Percentiles rank a stretch among this genome's conserved stretches.
phyloP scores from a whole-genome alignment of 1,284 basidiomycete species.

The Earliella scabrosa region DNA sequence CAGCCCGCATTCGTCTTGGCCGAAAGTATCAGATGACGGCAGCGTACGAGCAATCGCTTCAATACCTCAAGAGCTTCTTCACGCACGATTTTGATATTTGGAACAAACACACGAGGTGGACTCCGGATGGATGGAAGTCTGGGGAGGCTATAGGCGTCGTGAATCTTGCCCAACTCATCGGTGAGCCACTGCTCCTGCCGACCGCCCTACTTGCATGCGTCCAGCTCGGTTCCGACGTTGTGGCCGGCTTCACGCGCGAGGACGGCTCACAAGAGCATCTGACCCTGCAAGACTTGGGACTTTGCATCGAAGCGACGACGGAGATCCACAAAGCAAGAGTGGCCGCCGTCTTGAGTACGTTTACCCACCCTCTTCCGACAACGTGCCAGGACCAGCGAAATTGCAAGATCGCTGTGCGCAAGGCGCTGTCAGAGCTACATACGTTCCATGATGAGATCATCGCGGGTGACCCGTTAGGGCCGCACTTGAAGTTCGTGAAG shows the following conservation, averaged over 20 bases:
- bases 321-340: not conserved
- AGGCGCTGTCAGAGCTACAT: not conserved
- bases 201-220: not conserved
- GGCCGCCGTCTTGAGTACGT: not conserved
- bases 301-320: not conserved
- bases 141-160: constrained; percentile 1
- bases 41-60: too few relatives aligned
- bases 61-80: too few relatives aligned
- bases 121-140: not conserved
- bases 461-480: not conserved
- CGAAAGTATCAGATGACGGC: too few relatives aligned
- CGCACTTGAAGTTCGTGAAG: not conserved
- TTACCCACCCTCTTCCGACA: not conserved
- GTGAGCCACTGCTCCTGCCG: not conserved
- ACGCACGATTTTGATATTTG: too few relatives aligned
- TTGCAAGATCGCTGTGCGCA: not conserved
- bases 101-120: too few relatives aligned
- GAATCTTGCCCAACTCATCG: constrained; percentile 3
- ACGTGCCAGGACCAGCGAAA: not conserved
- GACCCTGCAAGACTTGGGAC: not conserved
- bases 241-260: not conserved
- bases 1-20: too few relatives aligned
- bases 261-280: constrained; percentile 9
- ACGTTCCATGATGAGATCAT: not conserved
- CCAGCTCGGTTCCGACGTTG: not conserved